Evolutionary conservation across 768 basidiomycete genomes (phyloP).

Genomic region (Leccinum broughii): DNA sequence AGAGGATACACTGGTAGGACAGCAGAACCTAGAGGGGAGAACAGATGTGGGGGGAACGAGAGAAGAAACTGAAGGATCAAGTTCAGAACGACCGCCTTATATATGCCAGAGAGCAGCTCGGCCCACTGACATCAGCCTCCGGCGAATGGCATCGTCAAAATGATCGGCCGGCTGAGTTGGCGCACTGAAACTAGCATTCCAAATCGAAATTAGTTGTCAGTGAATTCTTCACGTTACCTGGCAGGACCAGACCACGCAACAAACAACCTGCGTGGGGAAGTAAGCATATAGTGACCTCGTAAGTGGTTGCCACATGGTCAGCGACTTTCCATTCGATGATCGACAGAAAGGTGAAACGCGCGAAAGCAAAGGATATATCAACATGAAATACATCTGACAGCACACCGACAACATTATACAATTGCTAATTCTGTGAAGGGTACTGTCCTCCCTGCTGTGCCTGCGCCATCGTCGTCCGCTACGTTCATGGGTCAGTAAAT

Average conservation of each 20-base stretch:
- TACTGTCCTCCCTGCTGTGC: conserved; percentile 34
- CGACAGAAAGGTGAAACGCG: conserved; percentile 3
- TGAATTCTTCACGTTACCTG: conserved; percentile 2
- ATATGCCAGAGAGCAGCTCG: conserved; percentile 1
- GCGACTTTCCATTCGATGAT: conserved; percentile 6
- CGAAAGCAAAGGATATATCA: conserved; percentile 6
- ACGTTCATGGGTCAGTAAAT: conserved; percentile 5
- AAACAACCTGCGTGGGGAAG: not conserved
- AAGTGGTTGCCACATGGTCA: conserved; percentile 1
- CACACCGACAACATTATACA: conserved; percentile 18
- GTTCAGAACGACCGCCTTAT: conserved; percentile 1
- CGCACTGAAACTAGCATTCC: not conserved
- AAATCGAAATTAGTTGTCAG: not conserved
- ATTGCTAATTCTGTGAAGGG: conserved; percentile 29
- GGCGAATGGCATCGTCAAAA: not conserved
- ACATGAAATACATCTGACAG: conserved; percentile 18
- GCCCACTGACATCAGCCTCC: not conserved
- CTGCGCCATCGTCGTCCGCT: conserved; percentile 32
- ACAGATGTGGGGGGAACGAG: not conserved
- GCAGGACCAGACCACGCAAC: not conserved
- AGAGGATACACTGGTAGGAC: not conserved
- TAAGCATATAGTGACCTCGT: not conserved
- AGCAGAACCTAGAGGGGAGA: not conserved
- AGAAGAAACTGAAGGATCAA: conserved; percentile 2
- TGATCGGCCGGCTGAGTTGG: not conserved